Percentiles rank a stretch among this genome's conserved stretches.
Conservation (phyloP, 257 asterid species). For the Buddleja alternifolia region DNA sequence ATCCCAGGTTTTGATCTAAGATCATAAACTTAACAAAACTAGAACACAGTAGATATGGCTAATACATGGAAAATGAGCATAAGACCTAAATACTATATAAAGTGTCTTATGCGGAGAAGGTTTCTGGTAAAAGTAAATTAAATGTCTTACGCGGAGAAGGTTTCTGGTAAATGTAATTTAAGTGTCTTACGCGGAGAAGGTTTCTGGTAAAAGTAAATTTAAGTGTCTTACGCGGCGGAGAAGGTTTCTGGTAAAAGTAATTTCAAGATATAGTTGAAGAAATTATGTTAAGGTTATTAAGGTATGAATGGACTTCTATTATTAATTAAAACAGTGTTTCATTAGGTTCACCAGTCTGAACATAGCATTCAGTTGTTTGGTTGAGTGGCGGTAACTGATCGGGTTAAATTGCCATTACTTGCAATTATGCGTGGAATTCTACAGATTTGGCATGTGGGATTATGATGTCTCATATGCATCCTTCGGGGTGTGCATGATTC, state of each 20-base stretch:
- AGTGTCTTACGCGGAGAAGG: not conserved
- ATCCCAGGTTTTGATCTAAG: not conserved
- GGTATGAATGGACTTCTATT: not conserved
- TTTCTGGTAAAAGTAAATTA: too few relatives aligned
- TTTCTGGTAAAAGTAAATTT: too few relatives aligned
- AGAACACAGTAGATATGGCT: not conserved
- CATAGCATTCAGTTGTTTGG: slow-evolving; percentile 12
- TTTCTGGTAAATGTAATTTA: too few relatives aligned
- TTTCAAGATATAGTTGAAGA: not conserved
- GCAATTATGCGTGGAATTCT: too few relatives aligned
- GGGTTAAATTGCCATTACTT: not conserved
- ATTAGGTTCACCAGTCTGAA: slow-evolving; percentile 7
- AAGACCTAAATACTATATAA: not conserved
- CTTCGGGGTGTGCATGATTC: too few relatives aligned
- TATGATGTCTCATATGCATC: too few relatives aligned
- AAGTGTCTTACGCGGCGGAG: too few relatives aligned
- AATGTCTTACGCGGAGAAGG: too few relatives aligned
- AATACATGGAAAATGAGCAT: not conserved
- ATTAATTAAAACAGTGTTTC: slow-evolving; percentile 8
- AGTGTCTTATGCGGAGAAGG: not conserved
- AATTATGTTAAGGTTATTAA: not conserved
- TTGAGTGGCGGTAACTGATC: not conserved
- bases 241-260: slow-evolving; percentile 12
- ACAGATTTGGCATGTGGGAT: too few relatives aligned
- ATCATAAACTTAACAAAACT: too few relatives aligned